Base-by-base conservation (phyloP, 306 rosid genomes). In the Dryas octopetala region DNA sequence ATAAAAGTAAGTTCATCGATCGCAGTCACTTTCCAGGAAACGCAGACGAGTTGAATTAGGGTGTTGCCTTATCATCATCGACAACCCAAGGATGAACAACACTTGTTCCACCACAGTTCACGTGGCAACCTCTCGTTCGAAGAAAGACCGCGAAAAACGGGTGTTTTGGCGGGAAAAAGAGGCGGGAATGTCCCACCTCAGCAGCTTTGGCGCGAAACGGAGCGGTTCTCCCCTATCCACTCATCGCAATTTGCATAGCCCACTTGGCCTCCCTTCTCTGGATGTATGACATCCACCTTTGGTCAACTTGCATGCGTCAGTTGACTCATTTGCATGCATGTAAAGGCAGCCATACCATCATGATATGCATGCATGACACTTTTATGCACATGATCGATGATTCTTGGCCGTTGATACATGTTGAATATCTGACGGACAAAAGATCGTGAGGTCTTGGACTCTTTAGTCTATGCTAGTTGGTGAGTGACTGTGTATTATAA, bases 181-280 rank as follows among this genome's bases (percentile, higher is more conserved):
- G 49, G 58, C 23, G 4, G 70, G 78, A 76, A 79, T 82, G 73
- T 14, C n/a, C 80, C 90, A 83, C 85, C 75, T 65, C 13, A 70
- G 81, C 72, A 57, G 4, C 51, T 68, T 75, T 85, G 79, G 91
- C 89, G 89, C 83, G 91, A 80, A 87, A 68, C 5, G 1, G 72
- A 78, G 82, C 76, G 48, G 62, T 10, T 49, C 63, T 26, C 2
- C 70, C 63, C 41, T 0, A 66, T 60, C 88, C 83, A 75, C 71
- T 61, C 67, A 76, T 49, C 62, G 45, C 72, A n/a, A 32, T 16
- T 80, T 80, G 75, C 75, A 82, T 84, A 58, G 4, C 55, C 69
- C 73, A 69, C 80, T 68, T 63, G 80, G 19, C 78, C 47, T 38
- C 44, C 78, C 47, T 38, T 43, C 52, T 62, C 76, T 17, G n/a